A percentile compares a stretch with the other conserved stretches of the same genome.
Conservation (phyloP, 208 protist species). For the Acanthamoeba royreba region DNA sequence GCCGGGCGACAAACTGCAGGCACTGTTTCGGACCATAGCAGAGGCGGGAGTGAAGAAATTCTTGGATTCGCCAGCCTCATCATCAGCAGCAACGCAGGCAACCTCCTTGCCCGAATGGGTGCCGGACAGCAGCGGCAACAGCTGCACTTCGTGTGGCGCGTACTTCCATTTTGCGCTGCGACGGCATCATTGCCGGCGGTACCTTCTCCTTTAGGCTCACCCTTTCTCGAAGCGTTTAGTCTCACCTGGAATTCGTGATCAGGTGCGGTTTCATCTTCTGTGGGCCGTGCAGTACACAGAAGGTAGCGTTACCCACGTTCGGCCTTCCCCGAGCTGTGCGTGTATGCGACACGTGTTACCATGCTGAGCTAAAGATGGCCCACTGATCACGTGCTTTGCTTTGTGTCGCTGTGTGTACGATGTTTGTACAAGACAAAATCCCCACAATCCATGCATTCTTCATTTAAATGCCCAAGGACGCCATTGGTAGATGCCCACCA, state of each 20-base stretch:
- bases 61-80: neutral
- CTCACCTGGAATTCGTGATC: too few relatives aligned
- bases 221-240: neutral
- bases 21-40: neutral
- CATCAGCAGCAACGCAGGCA: neutral
- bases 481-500: too few relatives aligned
- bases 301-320: neutral
- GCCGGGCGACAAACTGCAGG: neutral
- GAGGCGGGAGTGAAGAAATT: neutral
- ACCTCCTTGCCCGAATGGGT: slow-evolving; percentile 13
- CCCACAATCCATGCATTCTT: too few relatives aligned
- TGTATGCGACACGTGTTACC: neutral
- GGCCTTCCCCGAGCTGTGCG: neutral
- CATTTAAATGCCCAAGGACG: too few relatives aligned
- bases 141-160: neutral
- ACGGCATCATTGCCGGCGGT: neutral
- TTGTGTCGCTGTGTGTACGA: too few relatives aligned
- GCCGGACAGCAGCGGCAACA: neutral
- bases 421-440: too few relatives aligned
- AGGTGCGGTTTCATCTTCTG: slow-evolving; percentile 22
- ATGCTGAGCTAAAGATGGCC: neutral
- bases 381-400: too few relatives aligned
- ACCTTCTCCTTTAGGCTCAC: neutral
- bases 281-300: slow-evolving; percentile 8
- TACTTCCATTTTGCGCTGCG: neutral